phyloP scores from a whole-genome alignment of 257 asterid genomes.

The Solanum pimpinellifolium region DNA sequence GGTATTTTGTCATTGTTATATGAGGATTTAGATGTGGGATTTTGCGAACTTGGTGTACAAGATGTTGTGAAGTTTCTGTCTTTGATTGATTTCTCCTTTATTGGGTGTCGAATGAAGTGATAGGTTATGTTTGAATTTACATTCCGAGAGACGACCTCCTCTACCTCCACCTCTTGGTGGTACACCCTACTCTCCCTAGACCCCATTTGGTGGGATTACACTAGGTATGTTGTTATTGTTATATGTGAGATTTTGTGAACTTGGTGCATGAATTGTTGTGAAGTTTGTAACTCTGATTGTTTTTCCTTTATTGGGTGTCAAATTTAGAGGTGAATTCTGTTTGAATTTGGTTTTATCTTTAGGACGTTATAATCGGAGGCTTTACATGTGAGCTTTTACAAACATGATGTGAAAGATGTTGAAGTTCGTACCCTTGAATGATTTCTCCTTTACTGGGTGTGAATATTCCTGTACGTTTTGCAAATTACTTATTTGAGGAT shows the following conservation, averaged over 20 bases:
- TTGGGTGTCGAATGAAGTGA: neutral
- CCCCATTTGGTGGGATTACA: neutral
- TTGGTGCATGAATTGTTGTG: neutral
- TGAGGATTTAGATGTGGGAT: neutral
- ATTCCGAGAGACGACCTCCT: neutral
- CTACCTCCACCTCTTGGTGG: neutral
- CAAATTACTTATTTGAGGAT: neutral
- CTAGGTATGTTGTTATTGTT: neutral
- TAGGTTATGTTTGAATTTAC: neutral
- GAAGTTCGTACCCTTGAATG: neutral
- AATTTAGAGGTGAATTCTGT: neutral
- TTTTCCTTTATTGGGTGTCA: neutral
- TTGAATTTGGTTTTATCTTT: neutral
- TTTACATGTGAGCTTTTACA: neutral
- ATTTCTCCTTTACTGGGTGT: neutral
- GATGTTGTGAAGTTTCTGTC: neutral
- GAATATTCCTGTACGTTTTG: too few relatives aligned
- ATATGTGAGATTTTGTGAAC: neutral
- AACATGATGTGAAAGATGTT: neutral
- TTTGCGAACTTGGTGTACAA: neutral
- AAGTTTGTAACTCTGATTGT: neutral
- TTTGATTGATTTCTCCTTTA: neutral
- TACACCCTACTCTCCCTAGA: neutral
- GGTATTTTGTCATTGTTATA: neutral
- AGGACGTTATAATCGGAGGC: neutral